These are phyloP conservation scores for Apiospora koreana DNA, from an alignment of 2,329 filamentous ascomycete genomes.

Conservation along the genomic window DNA sequence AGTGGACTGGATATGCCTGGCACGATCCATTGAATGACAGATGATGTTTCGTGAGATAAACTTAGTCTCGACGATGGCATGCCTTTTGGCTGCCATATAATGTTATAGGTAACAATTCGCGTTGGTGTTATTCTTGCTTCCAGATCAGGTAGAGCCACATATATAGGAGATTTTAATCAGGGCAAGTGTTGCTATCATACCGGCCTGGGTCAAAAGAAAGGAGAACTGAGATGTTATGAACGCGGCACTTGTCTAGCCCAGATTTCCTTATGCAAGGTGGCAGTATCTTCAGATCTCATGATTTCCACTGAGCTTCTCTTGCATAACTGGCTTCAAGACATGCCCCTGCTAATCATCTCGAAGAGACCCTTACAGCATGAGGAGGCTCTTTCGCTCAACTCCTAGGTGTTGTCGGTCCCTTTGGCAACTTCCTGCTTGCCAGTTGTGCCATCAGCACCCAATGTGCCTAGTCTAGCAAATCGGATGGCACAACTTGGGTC, in stretches of 20 bases:
- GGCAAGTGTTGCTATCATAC: too few relatives aligned
- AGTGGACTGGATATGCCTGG: background rate
- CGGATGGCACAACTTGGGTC: background rate
- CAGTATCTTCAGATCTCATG: background rate
- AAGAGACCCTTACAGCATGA: background rate
- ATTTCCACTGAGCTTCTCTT: background rate
- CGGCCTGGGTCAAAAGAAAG: background rate
- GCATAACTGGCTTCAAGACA: background rate
- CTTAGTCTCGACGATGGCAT: background rate
- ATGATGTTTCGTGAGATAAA: background rate
- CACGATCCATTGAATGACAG: background rate
- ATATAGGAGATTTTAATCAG: too few relatives aligned
- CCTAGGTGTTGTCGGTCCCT: background rate
- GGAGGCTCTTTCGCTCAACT: background rate
- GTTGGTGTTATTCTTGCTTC: background rate
- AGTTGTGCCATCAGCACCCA: background rate
- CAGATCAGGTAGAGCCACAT: too few relatives aligned
- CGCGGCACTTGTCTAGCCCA: too few relatives aligned
- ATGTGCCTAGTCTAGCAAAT: background rate
- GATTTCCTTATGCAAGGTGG: background rate
- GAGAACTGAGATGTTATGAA: background rate
- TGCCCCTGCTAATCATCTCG: background rate
- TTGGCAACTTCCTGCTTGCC: background rate
- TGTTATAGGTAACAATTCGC: background rate
- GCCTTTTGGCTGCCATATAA: background rate